These are phyloP conservation scores for Nakazawaea anatomiae DNA, from an alignment of 805 yeast species.

Conservation along the genomic window DNA sequence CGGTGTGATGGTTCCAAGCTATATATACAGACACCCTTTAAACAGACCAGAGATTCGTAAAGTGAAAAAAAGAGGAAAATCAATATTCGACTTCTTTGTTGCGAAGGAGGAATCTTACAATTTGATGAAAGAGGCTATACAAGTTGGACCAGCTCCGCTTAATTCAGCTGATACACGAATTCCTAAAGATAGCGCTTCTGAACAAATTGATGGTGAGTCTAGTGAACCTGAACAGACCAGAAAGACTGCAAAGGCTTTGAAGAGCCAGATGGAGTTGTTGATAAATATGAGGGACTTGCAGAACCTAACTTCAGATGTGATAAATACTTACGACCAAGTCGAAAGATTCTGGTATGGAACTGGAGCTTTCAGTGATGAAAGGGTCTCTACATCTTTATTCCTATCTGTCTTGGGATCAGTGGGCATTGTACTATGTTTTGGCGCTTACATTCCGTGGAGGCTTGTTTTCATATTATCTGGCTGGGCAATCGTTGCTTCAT, in stretches of 20 bases:
- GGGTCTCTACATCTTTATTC: conserved; percentile 55
- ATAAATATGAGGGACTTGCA: conserved; percentile 73
- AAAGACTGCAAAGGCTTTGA: conserved; percentile 5
- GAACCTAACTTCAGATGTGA: conserved; percentile 49
- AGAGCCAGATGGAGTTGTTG: conserved; percentile 31
- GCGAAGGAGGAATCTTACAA: conserved; percentile 11
- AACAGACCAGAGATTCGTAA: conserved; percentile 36
- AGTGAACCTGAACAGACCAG: background rate
- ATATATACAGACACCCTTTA: conserved; percentile 61
- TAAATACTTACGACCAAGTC: conserved; percentile 41
- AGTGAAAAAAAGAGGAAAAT: conserved; percentile 46
- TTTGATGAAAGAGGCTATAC: conserved; percentile 13
- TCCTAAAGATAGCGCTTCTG: conserved; percentile 10
- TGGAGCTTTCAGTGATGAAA: conserved; percentile 69
- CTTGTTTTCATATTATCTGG: conserved; percentile 46
- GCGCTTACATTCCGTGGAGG: conserved; percentile 60
- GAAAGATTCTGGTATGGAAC: conserved; percentile 55
- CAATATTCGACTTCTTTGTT: conserved; percentile 35
- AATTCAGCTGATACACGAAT: conserved; percentile 12
- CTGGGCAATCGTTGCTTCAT: conserved; percentile 47
- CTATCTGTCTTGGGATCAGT: conserved; percentile 32
- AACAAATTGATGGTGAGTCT: conserved; percentile 4
- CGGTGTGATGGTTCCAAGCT: conserved; percentile 66
- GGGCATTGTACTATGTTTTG: conserved; percentile 34
- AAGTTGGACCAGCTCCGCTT: conserved; percentile 7